A percentile compares a stretch with the other conserved stretches of the same genome.
Evolutionary conservation across 225 moss, liverwort and hornwort genomes (phyloP).

Genomic region (Pseudisothecium myosuroides): DNA sequence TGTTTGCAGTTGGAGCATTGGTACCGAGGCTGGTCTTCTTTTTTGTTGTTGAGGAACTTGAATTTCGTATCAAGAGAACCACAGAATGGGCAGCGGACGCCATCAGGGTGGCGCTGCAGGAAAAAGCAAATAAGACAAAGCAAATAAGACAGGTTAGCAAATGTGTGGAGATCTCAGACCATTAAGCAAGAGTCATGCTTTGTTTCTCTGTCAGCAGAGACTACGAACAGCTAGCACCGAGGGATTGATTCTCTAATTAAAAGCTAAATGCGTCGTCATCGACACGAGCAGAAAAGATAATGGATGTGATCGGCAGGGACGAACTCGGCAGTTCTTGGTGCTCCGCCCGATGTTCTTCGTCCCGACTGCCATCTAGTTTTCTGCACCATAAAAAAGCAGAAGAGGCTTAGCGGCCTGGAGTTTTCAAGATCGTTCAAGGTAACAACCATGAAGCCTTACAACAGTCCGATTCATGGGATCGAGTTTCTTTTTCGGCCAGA

Average conservation of each 20-base stretch:
- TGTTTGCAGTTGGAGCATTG: neutral
- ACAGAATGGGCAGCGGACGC: neutral
- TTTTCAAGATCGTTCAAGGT: neutral
- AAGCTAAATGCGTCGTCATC: neutral
- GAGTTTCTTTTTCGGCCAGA: accelerated
- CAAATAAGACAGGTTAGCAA: neutral
- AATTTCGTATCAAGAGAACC: neutral
- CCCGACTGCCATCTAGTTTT: neutral
- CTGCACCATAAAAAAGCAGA: neutral
- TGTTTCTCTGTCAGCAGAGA: neutral
- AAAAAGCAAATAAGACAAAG: neutral
- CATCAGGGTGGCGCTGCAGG: neutral
- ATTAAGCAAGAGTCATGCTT: neutral
- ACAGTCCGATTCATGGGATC: neutral
- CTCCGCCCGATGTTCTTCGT: neutral
- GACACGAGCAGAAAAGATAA: neutral
- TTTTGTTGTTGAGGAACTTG: neutral
- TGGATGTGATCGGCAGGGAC: neutral
- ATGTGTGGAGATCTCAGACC: too few relatives aligned
- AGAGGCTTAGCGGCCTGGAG: neutral
- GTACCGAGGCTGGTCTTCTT: neutral
- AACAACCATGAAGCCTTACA: neutral
- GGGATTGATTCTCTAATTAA: neutral
- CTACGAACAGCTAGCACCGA: too few relatives aligned
- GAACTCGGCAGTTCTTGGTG: neutral